Conservation (phyloP, 2,329 filamentous ascomycete species). For the Hypoxylon sp. region DNA sequence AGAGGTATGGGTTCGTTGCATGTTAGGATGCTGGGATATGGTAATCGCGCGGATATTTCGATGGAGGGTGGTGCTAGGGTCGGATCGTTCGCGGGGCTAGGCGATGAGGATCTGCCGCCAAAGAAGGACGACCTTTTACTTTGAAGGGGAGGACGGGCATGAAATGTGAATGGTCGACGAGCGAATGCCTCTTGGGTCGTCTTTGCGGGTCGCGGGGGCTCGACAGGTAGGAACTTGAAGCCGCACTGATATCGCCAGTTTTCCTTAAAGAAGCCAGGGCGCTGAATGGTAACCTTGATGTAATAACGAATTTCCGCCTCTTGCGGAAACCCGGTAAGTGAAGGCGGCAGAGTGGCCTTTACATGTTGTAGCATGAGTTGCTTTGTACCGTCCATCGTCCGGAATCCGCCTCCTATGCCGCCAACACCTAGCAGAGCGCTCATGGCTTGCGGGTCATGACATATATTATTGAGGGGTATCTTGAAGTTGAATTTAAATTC, state of each 20-base stretch:
- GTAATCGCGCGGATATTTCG: slow-evolving; percentile 80
- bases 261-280: slow-evolving; percentile 89
- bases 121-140: slow-evolving; percentile 67
- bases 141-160: slow-evolving; percentile 49
- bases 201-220: slow-evolving; percentile 76
- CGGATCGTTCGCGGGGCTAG: slow-evolving; percentile 36
- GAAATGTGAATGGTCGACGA: slow-evolving; percentile 71
- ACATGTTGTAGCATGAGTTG: slow-evolving; percentile 75
- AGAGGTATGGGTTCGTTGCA: slow-evolving; percentile 88
- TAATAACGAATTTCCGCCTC: slow-evolving; percentile 94
- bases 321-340: slow-evolving; percentile 83
- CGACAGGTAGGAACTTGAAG: slow-evolving; percentile 91
- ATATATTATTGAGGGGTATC: slow-evolving; percentile 79
- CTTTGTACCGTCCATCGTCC: slow-evolving; percentile 69
- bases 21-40: slow-evolving; percentile 86
- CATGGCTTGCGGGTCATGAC: slow-evolving; percentile 63
- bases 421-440: slow-evolving; percentile 62
- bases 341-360: slow-evolving; percentile 87
- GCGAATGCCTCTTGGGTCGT: slow-evolving; percentile 85
- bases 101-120: slow-evolving; percentile 29
- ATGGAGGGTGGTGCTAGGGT: slow-evolving; percentile 70
- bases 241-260: slow-evolving; percentile 76
- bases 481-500: slow-evolving; percentile 83
- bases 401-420: slow-evolving; percentile 61
- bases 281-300: slow-evolving; percentile 91